Conservation (phyloP, 345 rosid genomes). For the Clarkia xantiana region DNA sequence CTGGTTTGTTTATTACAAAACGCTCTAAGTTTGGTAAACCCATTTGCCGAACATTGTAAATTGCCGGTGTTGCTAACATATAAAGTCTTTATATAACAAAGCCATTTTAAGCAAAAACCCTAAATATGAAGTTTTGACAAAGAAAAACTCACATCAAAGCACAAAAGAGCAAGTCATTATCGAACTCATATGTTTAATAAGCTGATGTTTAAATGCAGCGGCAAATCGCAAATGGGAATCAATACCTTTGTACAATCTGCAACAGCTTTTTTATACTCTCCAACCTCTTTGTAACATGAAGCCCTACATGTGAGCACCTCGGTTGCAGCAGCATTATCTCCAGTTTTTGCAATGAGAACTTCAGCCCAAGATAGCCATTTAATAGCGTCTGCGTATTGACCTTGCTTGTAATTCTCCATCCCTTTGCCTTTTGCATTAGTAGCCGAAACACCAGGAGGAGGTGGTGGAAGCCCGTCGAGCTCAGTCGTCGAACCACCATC, state of each 20-base stretch:
- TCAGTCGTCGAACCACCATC: conserved; percentile 57
- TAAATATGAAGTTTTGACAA: too few species aligned
- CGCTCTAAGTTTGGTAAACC: too few species aligned
- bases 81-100: too few species aligned
- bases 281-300: conserved; percentile 97
- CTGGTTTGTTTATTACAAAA: too few species aligned
- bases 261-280: conserved; percentile 97
- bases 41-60: too few species aligned
- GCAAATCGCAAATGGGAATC: not conserved
- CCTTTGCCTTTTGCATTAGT: conserved; percentile 77
- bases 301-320: conserved; percentile 83
- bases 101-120: too few species aligned
- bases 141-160: too few species aligned
- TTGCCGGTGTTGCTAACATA: too few species aligned
- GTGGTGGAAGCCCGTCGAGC: conserved; percentile 95
- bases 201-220: not conserved
- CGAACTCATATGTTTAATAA: not conserved
- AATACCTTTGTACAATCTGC: conserved; percentile 86
- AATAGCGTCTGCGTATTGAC: conserved; percentile 93
- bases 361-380: conserved; percentile 99
- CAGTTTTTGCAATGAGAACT: conserved; percentile 60
- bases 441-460: conserved; percentile 75
- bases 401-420: conserved; percentile 70
- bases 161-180: not conserved
- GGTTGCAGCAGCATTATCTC: conserved; percentile 30